phyloP scores from a whole-genome alignment of 257 asterid genomes.

The Ocimum tenuiflorum region DNA sequence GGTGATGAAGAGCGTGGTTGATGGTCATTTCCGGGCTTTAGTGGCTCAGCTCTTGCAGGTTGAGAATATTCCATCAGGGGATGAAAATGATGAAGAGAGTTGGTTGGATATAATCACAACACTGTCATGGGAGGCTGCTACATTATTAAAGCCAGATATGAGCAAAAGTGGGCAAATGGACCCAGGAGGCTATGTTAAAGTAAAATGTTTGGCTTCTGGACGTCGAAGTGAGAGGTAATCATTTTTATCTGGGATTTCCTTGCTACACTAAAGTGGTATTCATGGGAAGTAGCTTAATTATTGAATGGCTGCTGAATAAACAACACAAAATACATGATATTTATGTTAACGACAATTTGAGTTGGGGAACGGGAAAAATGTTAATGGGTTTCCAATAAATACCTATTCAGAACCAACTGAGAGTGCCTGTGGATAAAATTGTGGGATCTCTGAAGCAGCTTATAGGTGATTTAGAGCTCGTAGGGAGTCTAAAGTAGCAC shows the following conservation, averaged over 20 bases:
- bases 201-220: conserved; percentile 91
- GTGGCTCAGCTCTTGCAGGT: conserved; percentile 88
- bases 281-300: neutral
- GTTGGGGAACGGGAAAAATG: neutral
- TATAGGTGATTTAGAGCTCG: neutral
- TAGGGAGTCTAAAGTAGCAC: neutral
- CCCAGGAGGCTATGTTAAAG: conserved; percentile 90
- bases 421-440: neutral
- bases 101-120: conserved; percentile 87
- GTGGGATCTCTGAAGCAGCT: neutral
- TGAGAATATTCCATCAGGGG: conserved; percentile 64
- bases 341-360: neutral
- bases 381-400: neutral
- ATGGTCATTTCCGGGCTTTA: conserved; percentile 88
- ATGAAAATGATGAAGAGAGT: conserved; percentile 64
- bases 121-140: conserved; percentile 94
- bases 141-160: conserved; percentile 74
- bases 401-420: neutral
- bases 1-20: conserved; percentile 69
- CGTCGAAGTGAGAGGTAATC: conserved; percentile 75
- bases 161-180: conserved; percentile 94
- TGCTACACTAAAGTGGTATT: neutral
- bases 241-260: conserved; percentile 20
- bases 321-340: neutral
- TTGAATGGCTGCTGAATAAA: neutral